Evolutionary conservation across 2,329 filamentous ascomycete species (phyloP).

Genomic region (Trichophyton mentagrophytes): DNA sequence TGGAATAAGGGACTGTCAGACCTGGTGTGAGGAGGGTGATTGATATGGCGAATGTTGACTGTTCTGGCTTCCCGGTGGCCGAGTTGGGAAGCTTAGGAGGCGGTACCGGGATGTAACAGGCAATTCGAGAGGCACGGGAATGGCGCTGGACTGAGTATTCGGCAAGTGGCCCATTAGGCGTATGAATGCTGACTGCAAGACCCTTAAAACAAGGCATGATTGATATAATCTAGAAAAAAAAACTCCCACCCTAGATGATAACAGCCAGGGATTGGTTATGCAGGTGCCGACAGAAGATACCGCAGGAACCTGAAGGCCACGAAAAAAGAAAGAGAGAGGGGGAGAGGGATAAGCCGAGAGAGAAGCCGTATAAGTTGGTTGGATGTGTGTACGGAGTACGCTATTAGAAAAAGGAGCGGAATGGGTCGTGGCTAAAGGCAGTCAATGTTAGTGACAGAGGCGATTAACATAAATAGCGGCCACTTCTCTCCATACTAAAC

Average conservation of each 20-base stretch:
- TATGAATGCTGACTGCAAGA: slow-evolving; percentile 94
- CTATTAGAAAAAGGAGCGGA: not conserved
- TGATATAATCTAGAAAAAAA: not conserved
- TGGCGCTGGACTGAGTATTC: slow-evolving; percentile 95
- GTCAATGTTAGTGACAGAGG: not conserved
- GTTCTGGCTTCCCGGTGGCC: slow-evolving; percentile 64
- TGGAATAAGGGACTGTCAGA: slow-evolving; percentile 82
- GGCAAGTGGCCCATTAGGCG: slow-evolving; percentile 62
- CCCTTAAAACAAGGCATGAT: slow-evolving; percentile 95
- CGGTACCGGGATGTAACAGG: slow-evolving; percentile 91
- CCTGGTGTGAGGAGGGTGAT: slow-evolving; percentile 87
- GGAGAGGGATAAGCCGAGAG: no score
- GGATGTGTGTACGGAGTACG: not conserved
- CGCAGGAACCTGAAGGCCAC: not conserved
- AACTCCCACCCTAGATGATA: not conserved
- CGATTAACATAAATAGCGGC: no score
- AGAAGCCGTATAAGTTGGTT: no score
- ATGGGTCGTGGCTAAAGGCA: not conserved
- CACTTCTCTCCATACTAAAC: not conserved
- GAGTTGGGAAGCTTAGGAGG: slow-evolving; percentile 63
- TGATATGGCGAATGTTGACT: slow-evolving; percentile 93
- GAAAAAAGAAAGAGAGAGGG: not conserved
- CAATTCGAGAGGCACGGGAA: slow-evolving; percentile 80
- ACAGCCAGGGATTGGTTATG: not conserved
- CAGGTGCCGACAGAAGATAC: not conserved